phyloP scores from a whole-genome alignment of 2,329 filamentous ascomycete species.

The Claviceps humidiphila region DNA sequence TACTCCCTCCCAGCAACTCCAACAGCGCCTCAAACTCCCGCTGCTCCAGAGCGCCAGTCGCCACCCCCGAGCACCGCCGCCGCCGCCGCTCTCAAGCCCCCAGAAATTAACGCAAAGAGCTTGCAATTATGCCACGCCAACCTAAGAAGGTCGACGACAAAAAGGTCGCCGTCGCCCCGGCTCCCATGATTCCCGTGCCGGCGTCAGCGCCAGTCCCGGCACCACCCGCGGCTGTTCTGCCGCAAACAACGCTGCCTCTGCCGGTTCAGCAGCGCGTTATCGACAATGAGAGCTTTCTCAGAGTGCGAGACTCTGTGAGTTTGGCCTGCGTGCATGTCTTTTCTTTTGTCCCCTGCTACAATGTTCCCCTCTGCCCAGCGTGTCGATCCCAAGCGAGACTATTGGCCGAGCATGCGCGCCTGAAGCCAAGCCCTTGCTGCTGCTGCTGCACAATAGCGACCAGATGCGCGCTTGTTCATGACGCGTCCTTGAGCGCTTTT shows the following conservation, averaged over 20 bases:
- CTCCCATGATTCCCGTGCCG: constrained; percentile 12
- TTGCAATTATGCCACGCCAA: constrained; percentile 29
- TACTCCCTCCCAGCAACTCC: constrained; percentile 7
- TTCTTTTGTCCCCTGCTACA: neutral
- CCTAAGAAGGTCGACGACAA: constrained; percentile 30
- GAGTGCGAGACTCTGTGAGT: constrained; percentile 72
- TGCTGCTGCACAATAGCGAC: neutral
- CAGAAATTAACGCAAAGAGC: neutral
- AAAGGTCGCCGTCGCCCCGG: constrained; percentile 21
- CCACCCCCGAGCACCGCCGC: neutral
- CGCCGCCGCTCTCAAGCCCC: neutral
- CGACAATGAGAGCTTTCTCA: constrained; percentile 63
- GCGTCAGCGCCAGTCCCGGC: too few species aligned
- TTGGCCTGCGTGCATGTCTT: constrained; percentile 5
- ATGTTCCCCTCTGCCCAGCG: neutral
- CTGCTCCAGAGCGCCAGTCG: constrained; percentile 1
- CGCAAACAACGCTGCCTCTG: constrained; percentile 8
- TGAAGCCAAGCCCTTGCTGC: neutral
- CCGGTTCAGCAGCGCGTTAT: constrained; percentile 28
- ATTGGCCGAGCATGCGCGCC: neutral
- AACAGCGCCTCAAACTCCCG: constrained; percentile 10
- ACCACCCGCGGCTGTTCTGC: constrained; percentile 3
- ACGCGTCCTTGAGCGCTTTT: too few species aligned
- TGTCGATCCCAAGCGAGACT: neutral
- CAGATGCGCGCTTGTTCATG: neutral